A percentile compares a stretch with the other conserved stretches of the same genome.
These are phyloP conservation scores for Coniosporium tulheliwenetii DNA, from an alignment of 2,329 filamentous ascomycete genomes.

Conservation along the genomic window DNA sequence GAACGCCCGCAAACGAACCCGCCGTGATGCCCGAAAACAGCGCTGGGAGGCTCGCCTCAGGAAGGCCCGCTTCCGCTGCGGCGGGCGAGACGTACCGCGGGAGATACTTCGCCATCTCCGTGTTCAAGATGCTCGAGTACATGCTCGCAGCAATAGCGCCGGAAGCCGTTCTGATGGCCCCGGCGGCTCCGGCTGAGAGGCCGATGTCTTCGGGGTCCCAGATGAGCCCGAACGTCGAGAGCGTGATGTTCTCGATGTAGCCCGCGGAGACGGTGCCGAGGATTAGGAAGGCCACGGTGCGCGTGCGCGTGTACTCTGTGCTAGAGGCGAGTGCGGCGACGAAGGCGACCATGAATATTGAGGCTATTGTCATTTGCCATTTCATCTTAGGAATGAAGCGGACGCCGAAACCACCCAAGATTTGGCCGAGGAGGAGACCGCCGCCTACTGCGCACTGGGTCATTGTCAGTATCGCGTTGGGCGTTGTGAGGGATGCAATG, in stretches of 20 bases:
- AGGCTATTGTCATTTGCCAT: conserved; percentile 15
- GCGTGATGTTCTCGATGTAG: conserved; percentile 16
- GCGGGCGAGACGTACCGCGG: conserved; percentile 13
- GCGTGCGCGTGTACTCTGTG: conserved; percentile 7
- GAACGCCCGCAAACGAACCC: conserved; percentile 11
- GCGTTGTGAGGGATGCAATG: no score
- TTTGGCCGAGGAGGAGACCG: conserved; percentile 16
- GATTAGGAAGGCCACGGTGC: conserved; percentile 10
- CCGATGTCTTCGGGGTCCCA: conserved; percentile 18
- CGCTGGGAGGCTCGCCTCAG: conserved; percentile 8
- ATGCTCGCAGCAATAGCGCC: conserved; percentile 12
- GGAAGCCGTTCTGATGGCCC: conserved; percentile 13
- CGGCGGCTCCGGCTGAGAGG: conserved; percentile 15
- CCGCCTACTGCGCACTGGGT: conserved; percentile 13
- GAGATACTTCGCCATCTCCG: conserved; percentile 12
- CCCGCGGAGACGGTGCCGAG: conserved; percentile 13
- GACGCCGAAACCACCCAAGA: conserved; percentile 15
- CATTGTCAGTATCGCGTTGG: no score
- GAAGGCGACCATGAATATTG: conserved; percentile 11
- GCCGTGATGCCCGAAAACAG: conserved; percentile 11
- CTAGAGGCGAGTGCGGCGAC: conserved; percentile 12
- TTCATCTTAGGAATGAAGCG: conserved; percentile 14
- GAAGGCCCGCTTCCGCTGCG: conserved; percentile 11
- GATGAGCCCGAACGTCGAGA: conserved; percentile 12
- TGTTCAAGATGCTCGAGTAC: conserved; percentile 16